A percentile compares a stretch with the other conserved stretches of the same genome.
These are phyloP conservation scores for Lyophyllum atratum DNA, from an alignment of 768 basidiomycete species.

Conservation along the genomic window DNA sequence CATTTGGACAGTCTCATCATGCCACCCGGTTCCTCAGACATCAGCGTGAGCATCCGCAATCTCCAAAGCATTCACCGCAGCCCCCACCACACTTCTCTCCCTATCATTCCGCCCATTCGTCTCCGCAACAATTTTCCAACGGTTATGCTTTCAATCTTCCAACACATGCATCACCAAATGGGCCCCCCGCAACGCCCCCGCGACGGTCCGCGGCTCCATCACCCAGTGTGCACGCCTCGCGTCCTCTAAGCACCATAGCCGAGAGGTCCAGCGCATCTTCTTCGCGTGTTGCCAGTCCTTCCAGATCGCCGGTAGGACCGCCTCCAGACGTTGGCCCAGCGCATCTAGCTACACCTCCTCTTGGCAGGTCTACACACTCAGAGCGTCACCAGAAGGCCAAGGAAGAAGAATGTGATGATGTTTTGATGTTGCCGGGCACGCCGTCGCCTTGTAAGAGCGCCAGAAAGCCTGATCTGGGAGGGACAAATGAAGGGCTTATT, in stretches of 20 bases:
- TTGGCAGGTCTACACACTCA: constrained; percentile 36
- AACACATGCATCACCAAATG: constrained; percentile 33
- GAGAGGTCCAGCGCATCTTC: neutral
- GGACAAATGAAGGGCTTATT: constrained; percentile 28
- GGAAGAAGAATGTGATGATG: constrained; percentile 30
- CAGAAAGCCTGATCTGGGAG: constrained; percentile 4
- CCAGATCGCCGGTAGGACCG: neutral
- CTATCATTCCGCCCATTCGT: constrained; percentile 10
- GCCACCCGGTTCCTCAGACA: constrained; percentile 51
- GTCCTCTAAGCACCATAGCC: neutral
- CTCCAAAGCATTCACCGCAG: constrained; percentile 34
- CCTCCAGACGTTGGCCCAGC: neutral
- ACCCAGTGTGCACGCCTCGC: constrained; percentile 17
- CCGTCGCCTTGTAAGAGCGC: constrained; percentile 38
- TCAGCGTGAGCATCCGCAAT: constrained; percentile 35
- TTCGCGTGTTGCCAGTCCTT: neutral
- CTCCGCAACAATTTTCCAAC: constrained; percentile 20
- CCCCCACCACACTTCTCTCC: constrained; percentile 34
- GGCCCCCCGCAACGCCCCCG: constrained; percentile 37
- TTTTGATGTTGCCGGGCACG: constrained; percentile 32
- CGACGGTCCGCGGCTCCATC: constrained; percentile 29
- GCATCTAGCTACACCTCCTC: constrained; percentile 33
- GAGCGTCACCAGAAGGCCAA: constrained; percentile 31
- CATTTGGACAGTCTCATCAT: constrained; percentile 66
- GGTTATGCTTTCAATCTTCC: constrained; percentile 31